A percentile compares a stretch with the other conserved stretches of the same genome.
phyloP scores from a whole-genome alignment of 2,329 filamentous ascomycete species.

The Alternaria consortialis region DNA sequence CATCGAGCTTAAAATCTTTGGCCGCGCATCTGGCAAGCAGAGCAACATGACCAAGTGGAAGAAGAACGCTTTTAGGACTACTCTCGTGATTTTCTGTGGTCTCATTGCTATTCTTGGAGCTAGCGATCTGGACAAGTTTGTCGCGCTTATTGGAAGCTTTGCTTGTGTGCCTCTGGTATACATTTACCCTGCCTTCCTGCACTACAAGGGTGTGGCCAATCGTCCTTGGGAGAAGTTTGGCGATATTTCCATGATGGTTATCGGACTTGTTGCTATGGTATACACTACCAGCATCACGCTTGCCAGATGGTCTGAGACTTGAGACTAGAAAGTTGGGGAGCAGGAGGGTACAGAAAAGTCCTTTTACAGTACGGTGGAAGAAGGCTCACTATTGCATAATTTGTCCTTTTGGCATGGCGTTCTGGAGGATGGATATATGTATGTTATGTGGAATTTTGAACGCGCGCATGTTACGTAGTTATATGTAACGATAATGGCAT shows the following conservation, averaged over 20 bases:
- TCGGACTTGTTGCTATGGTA: slow-evolving; percentile 75
- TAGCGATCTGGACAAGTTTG: slow-evolving; percentile 76
- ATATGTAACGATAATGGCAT: slow-evolving; percentile 6
- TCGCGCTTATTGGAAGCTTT: slow-evolving; percentile 76
- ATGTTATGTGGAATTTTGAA: background rate
- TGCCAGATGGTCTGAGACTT: slow-evolving; percentile 41
- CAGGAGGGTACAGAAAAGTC: background rate
- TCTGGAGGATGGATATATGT: background rate
- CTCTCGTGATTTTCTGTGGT: slow-evolving; percentile 67
- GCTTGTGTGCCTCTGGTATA: slow-evolving; percentile 80
- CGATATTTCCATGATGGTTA: slow-evolving; percentile 69
- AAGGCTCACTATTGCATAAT: slow-evolving; percentile 7
- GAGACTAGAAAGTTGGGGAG: background rate
- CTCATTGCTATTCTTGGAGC: slow-evolving; percentile 70
- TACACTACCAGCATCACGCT: slow-evolving; percentile 75
- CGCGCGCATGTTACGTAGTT: background rate
- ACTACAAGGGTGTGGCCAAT: slow-evolving; percentile 72
- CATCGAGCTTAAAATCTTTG: slow-evolving; percentile 73
- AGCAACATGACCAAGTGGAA: slow-evolving; percentile 74
- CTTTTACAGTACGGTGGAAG: background rate
- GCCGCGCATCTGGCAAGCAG: slow-evolving; percentile 72
- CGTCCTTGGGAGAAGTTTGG: slow-evolving; percentile 64
- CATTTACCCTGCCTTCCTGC: slow-evolving; percentile 76
- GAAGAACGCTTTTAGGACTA: slow-evolving; percentile 73
- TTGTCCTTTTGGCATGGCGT: slow-evolving; percentile 6